Evolutionary conservation across 2,329 filamentous ascomycete species (phyloP), one percentile per base, ranked within the genome.

Genomic region (Fusarium dimerum): DNA sequence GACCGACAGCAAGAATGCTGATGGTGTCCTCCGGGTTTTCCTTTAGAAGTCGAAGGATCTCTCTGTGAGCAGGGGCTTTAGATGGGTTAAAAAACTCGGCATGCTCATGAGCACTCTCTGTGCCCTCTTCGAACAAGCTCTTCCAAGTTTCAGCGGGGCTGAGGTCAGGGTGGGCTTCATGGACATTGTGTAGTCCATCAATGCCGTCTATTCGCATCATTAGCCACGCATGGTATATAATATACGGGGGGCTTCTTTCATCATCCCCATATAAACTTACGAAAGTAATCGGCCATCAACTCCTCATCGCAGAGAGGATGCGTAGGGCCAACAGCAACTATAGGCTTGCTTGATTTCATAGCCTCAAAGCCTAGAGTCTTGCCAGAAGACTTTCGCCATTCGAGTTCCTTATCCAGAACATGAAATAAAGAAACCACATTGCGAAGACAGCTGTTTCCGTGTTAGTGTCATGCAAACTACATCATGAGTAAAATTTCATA

Each of bases 351-450:
- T 13, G 82, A 79, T 61, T 81, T 83, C 71, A 97, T 75, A 8
- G 85, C 80, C 47, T 86, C 86, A 63, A 92, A 97, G 1, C 90
- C 89, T 50, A 86, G 78, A 1, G 82, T 73, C 50, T 79, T 81
- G 16, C 88, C 88, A 40, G 85, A 81, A 12, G 83, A 75, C 67
- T 83, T 84, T 57, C 94, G 84, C 92, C 92, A 97, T 61, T 84
- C 80, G 62, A 91, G 79, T 74, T 99, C 94, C 68, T 91, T 90
- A 60, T 96, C 91, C 48, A 99, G 82, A 52, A 96, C 87, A 66
- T 97, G 88, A 76, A 99, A 97, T 55, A 97, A 78, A 20, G 91
- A 89, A 39, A 97, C 87, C 15, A 89, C 86, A 73, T 99, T 99
- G 46, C 88, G 86, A 46, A 97, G 79, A 65, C 92, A 97, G 71